Conservation (phyloP, 495 filamentous ascomycete genomes). For the Talaromyces adpressus region DNA sequence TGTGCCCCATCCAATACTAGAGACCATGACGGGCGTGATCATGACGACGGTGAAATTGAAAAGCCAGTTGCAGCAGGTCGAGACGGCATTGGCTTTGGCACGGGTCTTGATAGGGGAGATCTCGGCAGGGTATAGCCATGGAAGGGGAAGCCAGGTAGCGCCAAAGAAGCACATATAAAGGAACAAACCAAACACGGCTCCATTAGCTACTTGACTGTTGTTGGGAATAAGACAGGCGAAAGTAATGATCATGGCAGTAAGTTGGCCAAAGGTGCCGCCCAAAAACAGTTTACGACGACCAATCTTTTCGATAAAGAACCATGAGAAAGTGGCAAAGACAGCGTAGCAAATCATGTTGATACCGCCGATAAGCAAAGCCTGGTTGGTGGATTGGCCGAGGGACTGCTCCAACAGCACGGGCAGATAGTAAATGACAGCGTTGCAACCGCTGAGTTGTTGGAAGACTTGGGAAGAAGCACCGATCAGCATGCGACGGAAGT, state of each 20-base stretch:
- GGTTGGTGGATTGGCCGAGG: conserved; percentile 50
- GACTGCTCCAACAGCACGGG: conserved; percentile 67
- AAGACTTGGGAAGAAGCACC: conserved; percentile 64
- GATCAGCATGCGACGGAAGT: conserved; percentile 44
- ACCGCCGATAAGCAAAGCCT: conserved; percentile 71
- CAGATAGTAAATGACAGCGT: conserved; percentile 83
- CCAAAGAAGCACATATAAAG: conserved; percentile 74
- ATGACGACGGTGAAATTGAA: conserved; percentile 80
- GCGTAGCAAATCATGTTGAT: conserved; percentile 77
- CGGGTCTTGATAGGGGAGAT: conserved; percentile 70
- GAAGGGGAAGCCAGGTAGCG: conserved; percentile 57
- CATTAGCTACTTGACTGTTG: conserved; percentile 45
- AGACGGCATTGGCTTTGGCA: conserved; percentile 68
- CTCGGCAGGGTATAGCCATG: conserved; percentile 59
- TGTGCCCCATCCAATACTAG: conserved; percentile 62
- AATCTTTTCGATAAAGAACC: conserved; percentile 77
- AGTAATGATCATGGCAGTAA: conserved; percentile 64
- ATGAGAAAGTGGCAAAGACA: conserved; percentile 65
- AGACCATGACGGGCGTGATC: conserved; percentile 70
- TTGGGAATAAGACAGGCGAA: conserved; percentile 64
- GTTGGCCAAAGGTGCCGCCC: conserved; percentile 62
- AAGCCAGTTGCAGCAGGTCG: conserved; percentile 71
- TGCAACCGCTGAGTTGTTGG: conserved; percentile 72
- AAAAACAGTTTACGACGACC: conserved; percentile 72
- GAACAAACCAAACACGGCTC: conserved; percentile 76